Base-by-base conservation (phyloP, 2,329 filamentous ascomycete genomes). In the Dactylellina cionopaga region DNA sequence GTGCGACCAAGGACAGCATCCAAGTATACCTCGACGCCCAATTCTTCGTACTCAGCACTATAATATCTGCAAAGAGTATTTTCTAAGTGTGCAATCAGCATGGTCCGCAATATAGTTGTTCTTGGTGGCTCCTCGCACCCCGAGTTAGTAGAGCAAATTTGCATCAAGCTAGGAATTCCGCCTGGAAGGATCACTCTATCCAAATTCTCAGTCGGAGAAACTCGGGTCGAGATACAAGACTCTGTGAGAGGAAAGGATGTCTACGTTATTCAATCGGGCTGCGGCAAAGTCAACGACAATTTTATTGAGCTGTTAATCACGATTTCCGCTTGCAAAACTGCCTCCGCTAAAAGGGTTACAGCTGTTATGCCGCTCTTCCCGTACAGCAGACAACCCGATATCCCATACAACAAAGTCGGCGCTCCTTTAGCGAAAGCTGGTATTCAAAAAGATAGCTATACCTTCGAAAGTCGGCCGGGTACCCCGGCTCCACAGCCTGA, bases 231-330 rank as follows among this genome's bases (percentile, higher is more conserved):
- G 82, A 96, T 99, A 79, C 87, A 93, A 80, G 95, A 99, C 81
- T 96, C 92, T 11, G 95, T 99, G 55, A 90, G 95, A 77, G 95
- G 92, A 77, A 99, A 99, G 81, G 95, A 99, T 87, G 95, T 97
- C 80, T 99, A 96, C 83, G 97, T 98, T 80, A 92, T 99, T 78
- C 94, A 98, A 82, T 95, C 92, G 41, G 92, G 92, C 77, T 92
- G 92, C 77, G 92, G 92, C 75, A 91, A 90, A 78, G 92, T 97
- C 82, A 99, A 99, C 80, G 95, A 99, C 82, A 89, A 96, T 82
- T 88, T 99, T 75, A 90, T 99, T 83, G 95, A 99, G 80, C 88
- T 98, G 52, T 91, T 96, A 81, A 97, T 98, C 83, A 96, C 95
- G 83, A 94, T 98, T 77, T 96, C 92, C n/a, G 95, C 95, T 74